Evolutionary conservation across 805 yeast species (phyloP).

Genomic region (Cyberlindnera mycetangii): DNA sequence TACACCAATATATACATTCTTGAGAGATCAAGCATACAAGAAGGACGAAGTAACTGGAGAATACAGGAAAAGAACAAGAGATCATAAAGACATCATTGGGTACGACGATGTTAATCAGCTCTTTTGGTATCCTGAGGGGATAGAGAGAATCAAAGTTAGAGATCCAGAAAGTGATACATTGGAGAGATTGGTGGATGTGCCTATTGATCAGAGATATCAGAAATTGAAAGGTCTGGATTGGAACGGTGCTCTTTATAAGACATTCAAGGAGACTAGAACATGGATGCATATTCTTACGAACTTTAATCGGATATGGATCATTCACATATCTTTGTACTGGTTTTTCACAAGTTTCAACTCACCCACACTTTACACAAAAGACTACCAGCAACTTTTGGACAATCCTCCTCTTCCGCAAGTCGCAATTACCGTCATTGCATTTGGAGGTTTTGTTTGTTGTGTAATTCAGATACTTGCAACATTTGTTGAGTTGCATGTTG

Average conservation of each 20-base stretch:
- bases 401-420: slow-evolving; percentile 62
- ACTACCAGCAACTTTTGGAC: slow-evolving; percentile 50
- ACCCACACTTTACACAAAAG: slow-evolving; percentile 62
- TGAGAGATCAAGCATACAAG: slow-evolving; percentile 53
- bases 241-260: slow-evolving; percentile 66
- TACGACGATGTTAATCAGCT: slow-evolving; percentile 88
- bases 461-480: slow-evolving; percentile 56
- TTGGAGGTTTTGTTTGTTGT: slow-evolving; percentile 67
- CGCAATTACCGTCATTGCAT: slow-evolving; percentile 52
- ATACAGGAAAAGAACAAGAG: slow-evolving; percentile 48
- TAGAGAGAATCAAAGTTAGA: slow-evolving; percentile 51
- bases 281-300: slow-evolving; percentile 76
- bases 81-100: slow-evolving; percentile 71
- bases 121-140: slow-evolving; percentile 80
- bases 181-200: slow-evolving; percentile 47
- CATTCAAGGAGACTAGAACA: slow-evolving; percentile 68
- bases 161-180: slow-evolving; percentile 26
- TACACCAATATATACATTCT: slow-evolving; percentile 65
- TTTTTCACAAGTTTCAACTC: slow-evolving; percentile 70
- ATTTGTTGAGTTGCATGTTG: slow-evolving; percentile 55
- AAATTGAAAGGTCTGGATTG: slow-evolving; percentile 56
- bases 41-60: slow-evolving; percentile 44
- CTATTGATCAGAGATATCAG: slow-evolving; percentile 51
- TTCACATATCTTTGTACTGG: slow-evolving; percentile 77
- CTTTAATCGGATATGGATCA: slow-evolving; percentile 77